Base-by-base conservation (phyloP, 805 yeast genomes). In the Metschnikowia amazonensis region DNA sequence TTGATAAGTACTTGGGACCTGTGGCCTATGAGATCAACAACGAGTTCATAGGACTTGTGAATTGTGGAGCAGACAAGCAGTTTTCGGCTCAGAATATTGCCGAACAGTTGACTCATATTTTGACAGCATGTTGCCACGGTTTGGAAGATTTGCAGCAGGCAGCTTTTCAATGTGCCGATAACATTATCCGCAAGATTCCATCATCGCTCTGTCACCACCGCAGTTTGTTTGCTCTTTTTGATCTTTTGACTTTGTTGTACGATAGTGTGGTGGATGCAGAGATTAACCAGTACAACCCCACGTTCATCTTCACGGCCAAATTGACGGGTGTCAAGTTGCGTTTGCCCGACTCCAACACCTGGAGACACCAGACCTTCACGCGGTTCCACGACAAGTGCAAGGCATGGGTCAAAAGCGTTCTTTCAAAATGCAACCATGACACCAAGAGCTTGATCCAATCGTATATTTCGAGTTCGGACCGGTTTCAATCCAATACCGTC, bases 181-280 rank as follows among this genome's bases (percentile, higher is more conserved):
- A 77, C 21, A 71, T 94, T 44, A 76, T 92, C 48, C 69, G 62
- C 33, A 73, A 70, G 32, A 66, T 87, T 10, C 97, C 98, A 0
- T 81, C 95, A 0, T 71, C 92, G 1, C 72, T 94, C 37, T 88
- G 96, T 59, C 85, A 85, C 51, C 81, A 77, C 36, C 72, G 70
- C 36, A 80, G 94, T 52, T 72, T 90, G 49, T 94, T 79, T 63
- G 78, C 96, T 0, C 65, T 92, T 47, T 73, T 94, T 49, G 99
- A 95, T 61, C 73, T 92, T 46, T 70, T 95, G 58, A 79, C 86
- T 1, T 69, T 89, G 34, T 66, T 92, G 41, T 88, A 86, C 64
- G 84, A 85, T 49, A 83, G 95, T 67, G 78, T 88, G 33, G 70
- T 83, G 33, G 97, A 90, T 63, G 89, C 90, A 5, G 95, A 86